Conservation (phyloP, 257 asterid genomes). For the Penstemon barbatus region DNA sequence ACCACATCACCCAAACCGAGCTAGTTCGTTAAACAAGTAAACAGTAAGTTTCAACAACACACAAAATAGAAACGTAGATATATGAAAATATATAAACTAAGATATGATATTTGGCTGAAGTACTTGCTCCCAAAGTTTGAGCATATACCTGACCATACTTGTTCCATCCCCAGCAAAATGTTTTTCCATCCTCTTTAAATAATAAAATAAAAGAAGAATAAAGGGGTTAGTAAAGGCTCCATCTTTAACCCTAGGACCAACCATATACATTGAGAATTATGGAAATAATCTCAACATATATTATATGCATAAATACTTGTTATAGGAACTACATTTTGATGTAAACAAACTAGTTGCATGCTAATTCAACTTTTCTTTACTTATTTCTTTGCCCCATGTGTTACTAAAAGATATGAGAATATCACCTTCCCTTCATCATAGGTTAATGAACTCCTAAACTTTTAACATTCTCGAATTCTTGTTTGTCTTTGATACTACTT, state of each 20-base stretch:
- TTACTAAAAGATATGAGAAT: background rate
- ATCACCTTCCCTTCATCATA: background rate
- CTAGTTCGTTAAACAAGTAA: constrained; percentile 40
- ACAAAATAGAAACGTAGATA: background rate
- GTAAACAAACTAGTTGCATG: background rate
- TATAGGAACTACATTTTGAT: background rate
- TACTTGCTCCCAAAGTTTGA: constrained; percentile 1
- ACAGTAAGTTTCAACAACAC: background rate
- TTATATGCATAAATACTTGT: background rate
- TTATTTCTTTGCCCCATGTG: background rate
- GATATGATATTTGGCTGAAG: background rate
- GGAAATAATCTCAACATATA: background rate
- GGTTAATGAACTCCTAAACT: too few species aligned
- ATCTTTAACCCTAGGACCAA: constrained; percentile 5
- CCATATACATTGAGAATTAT: background rate
- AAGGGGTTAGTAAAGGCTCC: constrained; percentile 24
- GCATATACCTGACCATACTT: constrained; percentile 93
- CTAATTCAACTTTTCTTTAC: constrained; percentile 1
- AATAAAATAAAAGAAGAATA: constrained; percentile 18
- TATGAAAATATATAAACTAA: background rate
- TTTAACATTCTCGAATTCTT: too few species aligned
- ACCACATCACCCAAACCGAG: constrained; percentile 92
- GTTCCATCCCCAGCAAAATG: constrained; percentile 99
- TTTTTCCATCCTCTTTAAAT: constrained; percentile 65
- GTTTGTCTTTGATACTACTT: too few species aligned